These are phyloP conservation scores for Lagenidium giganteum DNA, from an alignment of 352 stramenopile species.

Conservation along the genomic window DNA sequence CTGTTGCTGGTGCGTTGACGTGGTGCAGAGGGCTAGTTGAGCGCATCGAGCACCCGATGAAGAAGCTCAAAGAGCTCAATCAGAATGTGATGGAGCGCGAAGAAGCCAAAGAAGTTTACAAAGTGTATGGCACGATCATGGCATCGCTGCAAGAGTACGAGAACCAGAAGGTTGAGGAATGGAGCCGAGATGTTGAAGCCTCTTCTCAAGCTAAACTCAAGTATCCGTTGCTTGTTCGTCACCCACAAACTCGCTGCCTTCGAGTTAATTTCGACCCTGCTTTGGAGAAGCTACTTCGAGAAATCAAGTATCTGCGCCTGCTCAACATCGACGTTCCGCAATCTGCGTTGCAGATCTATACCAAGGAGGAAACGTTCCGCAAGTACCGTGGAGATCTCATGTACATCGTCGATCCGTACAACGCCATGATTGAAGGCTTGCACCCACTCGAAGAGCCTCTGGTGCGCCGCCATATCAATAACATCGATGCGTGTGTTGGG, in stretches of 20 bases:
- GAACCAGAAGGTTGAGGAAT: conserved; percentile 96
- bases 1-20: conserved; percentile 92
- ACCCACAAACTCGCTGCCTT: conserved; percentile 88
- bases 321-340: conserved; percentile 93
- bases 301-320: conserved; percentile 98
- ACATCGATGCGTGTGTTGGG: conserved; percentile 94
- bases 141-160: conserved; percentile 96
- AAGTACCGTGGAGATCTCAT: conserved; percentile 96
- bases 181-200: conserved; percentile 93
- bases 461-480: conserved; percentile 92
- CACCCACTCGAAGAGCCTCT: conserved; percentile 96
- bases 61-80: conserved; percentile 95
- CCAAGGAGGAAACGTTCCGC: conserved; percentile 94
- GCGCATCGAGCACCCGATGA: conserved; percentile 96
- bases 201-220: conserved; percentile 95
- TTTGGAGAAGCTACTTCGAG: conserved; percentile 94
- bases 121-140: conserved; percentile 95
- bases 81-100: conserved; percentile 96
- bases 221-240: conserved; percentile 89
- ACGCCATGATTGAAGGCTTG: conserved; percentile 94
- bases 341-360: conserved; percentile 94
- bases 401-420: conserved; percentile 98
- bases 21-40: conserved; percentile 96
- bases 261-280: conserved; percentile 97
- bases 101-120: conserved; percentile 98